Evolutionary conservation across 2,329 filamentous ascomycete species (phyloP).

Genomic region (Claviceps quebecensis): DNA sequence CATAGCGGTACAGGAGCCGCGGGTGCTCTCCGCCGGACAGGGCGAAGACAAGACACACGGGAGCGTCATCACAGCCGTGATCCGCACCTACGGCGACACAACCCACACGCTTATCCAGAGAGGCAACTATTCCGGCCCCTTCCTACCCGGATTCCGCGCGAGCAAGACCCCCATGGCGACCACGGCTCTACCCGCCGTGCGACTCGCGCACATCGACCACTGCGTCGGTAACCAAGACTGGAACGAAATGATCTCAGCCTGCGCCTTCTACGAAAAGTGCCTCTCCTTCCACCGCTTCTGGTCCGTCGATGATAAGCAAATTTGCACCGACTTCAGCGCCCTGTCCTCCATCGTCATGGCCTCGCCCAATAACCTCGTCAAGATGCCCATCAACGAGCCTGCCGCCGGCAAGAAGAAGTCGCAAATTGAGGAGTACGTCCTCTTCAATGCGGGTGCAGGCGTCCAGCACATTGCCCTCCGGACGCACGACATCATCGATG

Average conservation of each 20-base stretch:
- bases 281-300: conserved; percentile 95
- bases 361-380: conserved; percentile 70
- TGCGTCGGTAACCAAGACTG: conserved; percentile 96
- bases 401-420: conserved; percentile 79
- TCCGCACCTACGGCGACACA: conserved; percentile 88
- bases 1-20: conserved; percentile 47
- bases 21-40: conserved; percentile 14
- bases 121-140: conserved; percentile 53
- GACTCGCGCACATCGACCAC: conserved; percentile 73
- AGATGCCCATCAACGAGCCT: conserved; percentile 98
- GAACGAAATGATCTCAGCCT: conserved; percentile 64
- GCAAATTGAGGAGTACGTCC: conserved; percentile 87
- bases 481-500: conserved; percentile 63
- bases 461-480: conserved; percentile 89
- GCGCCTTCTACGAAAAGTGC: conserved; percentile 68
- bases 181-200: conserved; percentile 44
- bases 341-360: conserved; percentile 85
- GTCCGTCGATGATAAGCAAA: conserved; percentile 86
- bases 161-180: conserved; percentile 27
- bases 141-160: conserved; percentile 69
- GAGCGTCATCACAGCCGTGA: conserved; percentile 59
- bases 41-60: conserved; percentile 45
- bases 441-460: conserved; percentile 79
- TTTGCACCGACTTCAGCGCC: conserved; percentile 84
- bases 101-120: conserved; percentile 83